Conservation (phyloP, 371 early-diverging fungal species). For the Mucor irregularis region DNA sequence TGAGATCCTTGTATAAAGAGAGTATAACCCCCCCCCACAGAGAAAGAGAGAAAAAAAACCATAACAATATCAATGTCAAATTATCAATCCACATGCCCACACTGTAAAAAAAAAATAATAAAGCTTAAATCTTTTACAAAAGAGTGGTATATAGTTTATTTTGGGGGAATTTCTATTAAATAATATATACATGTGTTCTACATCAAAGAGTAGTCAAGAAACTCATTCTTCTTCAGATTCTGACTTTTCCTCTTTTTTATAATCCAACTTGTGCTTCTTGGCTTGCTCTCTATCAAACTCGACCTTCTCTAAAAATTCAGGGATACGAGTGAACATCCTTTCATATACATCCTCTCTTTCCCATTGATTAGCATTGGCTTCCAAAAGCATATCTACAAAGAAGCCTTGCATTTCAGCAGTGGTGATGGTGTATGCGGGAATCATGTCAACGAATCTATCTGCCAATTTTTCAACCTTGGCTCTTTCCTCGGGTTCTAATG, state of each 20-base stretch:
- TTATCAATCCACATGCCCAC: too few species aligned
- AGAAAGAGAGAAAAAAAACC: not conserved
- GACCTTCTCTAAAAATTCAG: constrained; percentile 28
- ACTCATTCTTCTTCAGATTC: too few species aligned
- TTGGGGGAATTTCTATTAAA: too few species aligned
- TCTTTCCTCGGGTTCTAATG: constrained; percentile 15
- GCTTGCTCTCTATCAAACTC: constrained; percentile 37
- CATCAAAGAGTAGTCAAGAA: too few species aligned
- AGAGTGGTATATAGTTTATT: too few species aligned
- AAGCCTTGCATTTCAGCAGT: constrained; percentile 52
- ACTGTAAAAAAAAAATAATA: too few species aligned
- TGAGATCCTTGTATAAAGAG: constrained; percentile 19
- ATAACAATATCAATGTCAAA: too few species aligned
- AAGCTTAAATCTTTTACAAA: too few species aligned
- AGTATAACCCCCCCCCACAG: too few species aligned
- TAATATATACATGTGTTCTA: too few species aligned
- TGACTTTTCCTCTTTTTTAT: too few species aligned
- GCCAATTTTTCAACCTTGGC: not conserved
- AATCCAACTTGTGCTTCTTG: too few species aligned
- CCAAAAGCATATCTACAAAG: constrained; percentile 31
- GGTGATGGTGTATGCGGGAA: constrained; percentile 41
- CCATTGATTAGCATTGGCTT: constrained; percentile 18
- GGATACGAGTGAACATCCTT: constrained; percentile 15
- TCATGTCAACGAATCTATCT: constrained; percentile 13
- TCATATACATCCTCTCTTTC: constrained; percentile 6